Conservation (phyloP, 2,329 filamentous ascomycete species). For the Microdochium nivale region DNA sequence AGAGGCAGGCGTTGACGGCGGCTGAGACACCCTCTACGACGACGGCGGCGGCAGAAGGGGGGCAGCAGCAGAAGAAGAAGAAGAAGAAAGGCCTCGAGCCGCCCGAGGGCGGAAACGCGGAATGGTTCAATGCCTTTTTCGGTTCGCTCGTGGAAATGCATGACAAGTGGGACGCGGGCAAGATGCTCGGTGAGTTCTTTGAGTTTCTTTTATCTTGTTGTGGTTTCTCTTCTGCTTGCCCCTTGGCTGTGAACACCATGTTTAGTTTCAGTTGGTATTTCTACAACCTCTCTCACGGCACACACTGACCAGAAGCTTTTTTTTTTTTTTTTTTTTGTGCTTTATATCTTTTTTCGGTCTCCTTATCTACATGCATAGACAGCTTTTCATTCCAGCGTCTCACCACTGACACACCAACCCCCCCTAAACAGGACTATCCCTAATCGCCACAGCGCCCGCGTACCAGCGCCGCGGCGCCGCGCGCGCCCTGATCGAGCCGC, state of each 20-base stretch:
- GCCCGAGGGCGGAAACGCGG: slow-evolving; percentile 21
- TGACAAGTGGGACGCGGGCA: slow-evolving; percentile 18
- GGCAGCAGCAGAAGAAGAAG: slow-evolving; percentile 3
- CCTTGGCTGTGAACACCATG: too few species aligned
- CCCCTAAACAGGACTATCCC: slow-evolving; percentile 19
- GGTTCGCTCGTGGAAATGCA: slow-evolving; percentile 12
- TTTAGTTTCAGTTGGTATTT: too few species aligned
- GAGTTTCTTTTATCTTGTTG: background rate
- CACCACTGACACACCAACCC: background rate
- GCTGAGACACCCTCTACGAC: slow-evolving; percentile 2
- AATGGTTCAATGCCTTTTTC: slow-evolving; percentile 19
- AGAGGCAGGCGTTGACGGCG: slow-evolving; percentile 5
- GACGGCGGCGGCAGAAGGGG: background rate
- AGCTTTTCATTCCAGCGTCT: too few species aligned
- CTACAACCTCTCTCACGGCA: too few species aligned
- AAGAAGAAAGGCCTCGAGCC: slow-evolving; percentile 3
- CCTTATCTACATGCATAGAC: too few species aligned
- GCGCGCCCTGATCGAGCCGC: slow-evolving; percentile 22
- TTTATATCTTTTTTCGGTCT: background rate
- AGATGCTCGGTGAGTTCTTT: slow-evolving; percentile 22
- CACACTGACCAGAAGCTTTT: too few species aligned
- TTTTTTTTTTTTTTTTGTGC: background rate
- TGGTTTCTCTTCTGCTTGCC: too few species aligned
- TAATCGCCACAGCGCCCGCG: slow-evolving; percentile 23
- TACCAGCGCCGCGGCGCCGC: slow-evolving; percentile 26